Evolutionary conservation across 768 basidiomycete genomes (phyloP), one percentile per base, ranked within the genome.

Genomic region (Phallus indusiatus): DNA sequence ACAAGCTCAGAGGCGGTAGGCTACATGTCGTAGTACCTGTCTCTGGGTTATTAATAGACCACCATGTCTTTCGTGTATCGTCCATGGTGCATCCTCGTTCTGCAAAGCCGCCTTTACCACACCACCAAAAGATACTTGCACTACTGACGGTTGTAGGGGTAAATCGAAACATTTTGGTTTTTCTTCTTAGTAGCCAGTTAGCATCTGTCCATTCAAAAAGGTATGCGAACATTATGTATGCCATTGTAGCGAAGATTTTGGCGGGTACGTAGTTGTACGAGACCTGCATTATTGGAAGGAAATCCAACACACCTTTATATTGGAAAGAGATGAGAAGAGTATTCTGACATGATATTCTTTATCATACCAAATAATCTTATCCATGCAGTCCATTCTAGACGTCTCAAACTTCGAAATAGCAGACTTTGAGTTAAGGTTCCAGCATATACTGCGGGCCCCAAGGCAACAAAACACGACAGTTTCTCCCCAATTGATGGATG

Each of bases 81-180:
- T 69, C 69, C 57, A 75, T 63, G 2, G 68, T 71, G 54, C 75
- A 76, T 61, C 72, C 69, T 21, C 74, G 70, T 53, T 71, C 65
- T 0, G 74, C 73, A 62, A 74, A 76, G 0, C 77, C 78, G 55
- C 75, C 72, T 59, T 73, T 71, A 12, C 76, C 76, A 37, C 75
- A 76, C 76, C 76, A 78, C 67, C 67, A 74, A 61, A 74, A 74
- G 63, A 73, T 72, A 24, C 62, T 63, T 8, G 73, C 75, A 12
- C 65, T 74, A 51, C 69, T 70, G 28, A 79, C 78, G 42, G 78
- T 77, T 5, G 73, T 72, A 0, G 78, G 78, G 3, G 76, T 78
- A 69, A 79, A 79, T 14, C 77, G 61, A 69, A 79, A 79, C 74
- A 75, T 76, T 63, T 79, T 79, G 24, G 72, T 70, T 60, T 79